Percentiles rank a stretch among this genome's conserved stretches.
Conservation (phyloP, 2,329 filamentous ascomycete genomes). For the Aspergillus sp. region DNA sequence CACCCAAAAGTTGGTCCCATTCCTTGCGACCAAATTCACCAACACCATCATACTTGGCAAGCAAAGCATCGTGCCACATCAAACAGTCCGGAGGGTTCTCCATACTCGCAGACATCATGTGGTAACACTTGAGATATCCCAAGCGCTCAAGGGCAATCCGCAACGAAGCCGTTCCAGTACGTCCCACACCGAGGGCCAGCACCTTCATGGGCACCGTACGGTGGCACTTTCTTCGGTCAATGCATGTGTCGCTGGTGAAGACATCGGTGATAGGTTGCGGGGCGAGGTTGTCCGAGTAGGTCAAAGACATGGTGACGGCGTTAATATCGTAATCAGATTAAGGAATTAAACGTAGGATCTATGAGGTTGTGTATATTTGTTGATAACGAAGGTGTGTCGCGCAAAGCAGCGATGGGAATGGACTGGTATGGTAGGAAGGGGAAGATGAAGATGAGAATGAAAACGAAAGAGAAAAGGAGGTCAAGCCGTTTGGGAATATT, state of each 20-base stretch:
- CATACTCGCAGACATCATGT: constrained; percentile 65
- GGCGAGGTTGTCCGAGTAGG: constrained; percentile 30
- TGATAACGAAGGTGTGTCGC: background rate
- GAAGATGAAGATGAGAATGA: background rate
- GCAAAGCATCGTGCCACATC: constrained; percentile 64
- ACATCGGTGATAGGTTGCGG: constrained; percentile 38
- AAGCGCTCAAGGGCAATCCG: constrained; percentile 59
- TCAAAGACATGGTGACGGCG: constrained; percentile 26
- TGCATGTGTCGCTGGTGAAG: constrained; percentile 59
- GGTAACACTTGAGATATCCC: constrained; percentile 63
- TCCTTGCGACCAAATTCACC: constrained; percentile 59
- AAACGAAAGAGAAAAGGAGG: background rate
- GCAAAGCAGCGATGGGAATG: background rate
- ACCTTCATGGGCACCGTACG: constrained; percentile 67
- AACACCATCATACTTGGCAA: constrained; percentile 55
- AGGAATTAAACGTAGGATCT: background rate
- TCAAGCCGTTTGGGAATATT: background rate
- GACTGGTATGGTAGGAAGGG: background rate
- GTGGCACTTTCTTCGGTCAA: constrained; percentile 59
- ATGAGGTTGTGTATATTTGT: background rate
- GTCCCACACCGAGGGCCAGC: constrained; percentile 61
- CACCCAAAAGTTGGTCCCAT: constrained; percentile 62
- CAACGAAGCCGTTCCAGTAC: constrained; percentile 65
- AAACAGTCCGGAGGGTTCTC: constrained; percentile 62
- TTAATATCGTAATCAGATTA: background rate